Evolutionary conservation across 139 green algal species (phyloP), one percentile per base, ranked within the genome.

Genomic region (Tetradesmus obliquus): DNA sequence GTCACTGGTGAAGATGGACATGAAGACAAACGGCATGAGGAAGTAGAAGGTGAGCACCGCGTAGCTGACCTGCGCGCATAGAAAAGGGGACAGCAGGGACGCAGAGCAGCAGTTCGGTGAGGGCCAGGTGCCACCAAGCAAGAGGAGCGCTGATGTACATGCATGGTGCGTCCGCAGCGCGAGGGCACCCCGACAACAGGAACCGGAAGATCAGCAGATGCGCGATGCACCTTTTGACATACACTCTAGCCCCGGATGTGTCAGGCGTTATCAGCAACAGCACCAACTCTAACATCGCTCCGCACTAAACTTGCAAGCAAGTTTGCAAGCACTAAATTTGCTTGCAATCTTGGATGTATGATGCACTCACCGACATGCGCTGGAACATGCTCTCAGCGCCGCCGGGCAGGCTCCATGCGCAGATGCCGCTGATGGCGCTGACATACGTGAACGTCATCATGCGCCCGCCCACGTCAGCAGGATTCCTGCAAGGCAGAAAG

Each of bases 21-120:
- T 95, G 87, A 92, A 95, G 53, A 94, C 82, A 82, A 94, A 95
- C 53, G 94, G 94, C 76, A 95, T 90, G 69, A 95, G 89, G 80
- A 93, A 79, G 83, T 92, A 94, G 51, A 95, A 93, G 8, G 91
- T 71, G 72, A 94, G 55, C 82, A 93, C 22, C 2, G 62, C 62
- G 83, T 92, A 92, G 66, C 51, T 58, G 20, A 88, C 81, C 87
- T 91, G 88, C 79, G 72, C 53, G 53, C 53, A 55, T 15, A 1
- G 22, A 85, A 10, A 20, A 81, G 72, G 6, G 19, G 19, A 22
- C 79, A 84, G 80, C 80, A 84, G 13, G 60, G 60, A 10, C 10
- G 10, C 60, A 72, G 13, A 20, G 22, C 72, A 80, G 22, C 72
- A 45, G 22, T 8, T 22, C 12, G 2, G 72, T 80, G 72, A 82